A percentile compares a stretch with the other conserved stretches of the same genome.
phyloP scores from a whole-genome alignment of 306 rosid genomes.

The Glycine soja region DNA sequence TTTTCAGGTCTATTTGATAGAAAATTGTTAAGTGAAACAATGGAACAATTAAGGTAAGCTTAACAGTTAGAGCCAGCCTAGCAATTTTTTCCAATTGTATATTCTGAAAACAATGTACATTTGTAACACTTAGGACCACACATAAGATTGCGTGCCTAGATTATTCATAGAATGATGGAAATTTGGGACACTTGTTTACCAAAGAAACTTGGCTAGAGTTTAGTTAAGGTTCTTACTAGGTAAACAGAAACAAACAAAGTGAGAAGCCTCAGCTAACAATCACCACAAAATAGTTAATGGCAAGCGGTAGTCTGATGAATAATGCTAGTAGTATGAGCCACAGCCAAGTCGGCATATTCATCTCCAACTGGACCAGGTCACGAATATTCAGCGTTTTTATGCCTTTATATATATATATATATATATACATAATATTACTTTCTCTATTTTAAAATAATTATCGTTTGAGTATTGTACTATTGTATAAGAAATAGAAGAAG shows the following conservation, averaged over 20 bases:
- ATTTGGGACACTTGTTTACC: not conserved
- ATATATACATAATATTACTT: not conserved
- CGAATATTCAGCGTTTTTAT: slow-evolving; percentile 20
- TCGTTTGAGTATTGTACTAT: no score
- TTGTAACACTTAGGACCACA: no score
- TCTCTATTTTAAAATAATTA: not conserved
- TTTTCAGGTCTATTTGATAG: no score
- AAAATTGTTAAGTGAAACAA: no score
- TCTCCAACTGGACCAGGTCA: not conserved
- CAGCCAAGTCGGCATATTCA: not conserved
- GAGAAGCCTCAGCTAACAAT: not conserved
- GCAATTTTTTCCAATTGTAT: no score
- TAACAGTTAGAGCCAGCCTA: no score
- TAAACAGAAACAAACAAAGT: slow-evolving; percentile 15
- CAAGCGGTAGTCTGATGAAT: not conserved
- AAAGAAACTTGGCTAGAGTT: not conserved
- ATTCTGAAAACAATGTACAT: no score
- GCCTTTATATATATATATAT: no score
- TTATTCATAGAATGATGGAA: not conserved
- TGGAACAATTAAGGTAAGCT: no score
- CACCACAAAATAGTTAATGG: slow-evolving; percentile 31
- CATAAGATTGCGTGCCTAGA: no score
- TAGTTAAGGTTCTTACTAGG: not conserved
- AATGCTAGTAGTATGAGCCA: not conserved
- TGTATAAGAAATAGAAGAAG: no score